Percentiles rank a stretch among this genome's conserved stretches.
These are phyloP conservation scores for Tylopilus rubrobrunneus DNA, from an alignment of 768 basidiomycete genomes.

Conservation along the genomic window DNA sequence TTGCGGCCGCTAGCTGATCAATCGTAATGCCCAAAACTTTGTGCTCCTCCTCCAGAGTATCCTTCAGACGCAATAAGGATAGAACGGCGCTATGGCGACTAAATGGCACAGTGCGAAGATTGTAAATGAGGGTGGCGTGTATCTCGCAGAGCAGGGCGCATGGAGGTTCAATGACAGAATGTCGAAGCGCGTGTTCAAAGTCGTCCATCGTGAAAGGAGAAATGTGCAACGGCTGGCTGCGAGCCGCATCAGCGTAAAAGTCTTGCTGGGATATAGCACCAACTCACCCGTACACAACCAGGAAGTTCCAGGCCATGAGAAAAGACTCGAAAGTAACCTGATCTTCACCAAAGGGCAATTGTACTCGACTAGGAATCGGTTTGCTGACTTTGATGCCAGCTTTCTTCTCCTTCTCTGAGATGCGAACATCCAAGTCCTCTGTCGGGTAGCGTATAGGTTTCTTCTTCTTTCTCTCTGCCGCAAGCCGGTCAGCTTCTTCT, in stretches of 20 bases:
- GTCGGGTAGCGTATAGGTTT: conserved; percentile 90
- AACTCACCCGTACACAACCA: conserved; percentile 88
- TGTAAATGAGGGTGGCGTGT: conserved; percentile 85
- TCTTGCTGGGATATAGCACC: background rate
- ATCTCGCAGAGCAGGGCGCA: conserved; percentile 83
- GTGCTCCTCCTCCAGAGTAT: conserved; percentile 41
- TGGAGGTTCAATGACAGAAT: conserved; percentile 61
- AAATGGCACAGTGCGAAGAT: conserved; percentile 78
- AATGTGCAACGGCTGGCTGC: conserved; percentile 80
- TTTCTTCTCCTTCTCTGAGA: conserved; percentile 80
- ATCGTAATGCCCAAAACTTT: conserved; percentile 53
- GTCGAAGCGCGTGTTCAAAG: conserved; percentile 82
- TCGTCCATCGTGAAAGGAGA: conserved; percentile 92
- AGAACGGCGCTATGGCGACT: conserved; percentile 71
- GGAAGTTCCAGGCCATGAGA: conserved; percentile 90
- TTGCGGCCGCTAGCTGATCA: conserved; percentile 59
- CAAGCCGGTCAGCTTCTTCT: conserved; percentile 67
- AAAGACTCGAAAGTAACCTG: conserved; percentile 75
- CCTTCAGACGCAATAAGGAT: conserved; percentile 47
- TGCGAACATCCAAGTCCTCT: conserved; percentile 81
- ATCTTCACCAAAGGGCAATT: conserved; percentile 66
- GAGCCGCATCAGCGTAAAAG: conserved; percentile 6
- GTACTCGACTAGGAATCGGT: conserved; percentile 58
- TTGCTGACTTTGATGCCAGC: conserved; percentile 66
- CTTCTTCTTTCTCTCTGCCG: conserved; percentile 82